Evolutionary conservation across 148 eudicot genomes (phyloP).

Genomic region (Pouteria glomerata): DNA sequence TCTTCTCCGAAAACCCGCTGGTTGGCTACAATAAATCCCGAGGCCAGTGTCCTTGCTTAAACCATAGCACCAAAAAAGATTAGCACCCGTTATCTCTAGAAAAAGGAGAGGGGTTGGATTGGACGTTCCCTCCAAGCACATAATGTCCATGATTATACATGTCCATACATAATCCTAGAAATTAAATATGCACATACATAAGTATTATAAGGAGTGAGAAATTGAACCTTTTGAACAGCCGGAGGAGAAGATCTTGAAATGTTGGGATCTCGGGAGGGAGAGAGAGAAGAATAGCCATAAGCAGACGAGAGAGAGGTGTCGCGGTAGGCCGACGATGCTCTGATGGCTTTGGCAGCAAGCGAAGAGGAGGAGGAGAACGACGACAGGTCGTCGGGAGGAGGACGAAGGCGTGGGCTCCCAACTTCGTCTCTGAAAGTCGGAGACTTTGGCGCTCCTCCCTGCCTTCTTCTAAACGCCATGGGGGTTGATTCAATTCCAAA

Average conservation of each 20-base stretch:
- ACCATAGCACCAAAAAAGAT: no score
- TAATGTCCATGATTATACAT: no score
- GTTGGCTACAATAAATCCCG: no score
- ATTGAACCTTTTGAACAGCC: constrained; percentile 17
- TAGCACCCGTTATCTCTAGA: no score
- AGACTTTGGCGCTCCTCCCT: constrained; percentile 11
- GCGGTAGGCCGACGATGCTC: constrained; percentile 37
- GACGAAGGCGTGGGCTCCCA: constrained; percentile 12
- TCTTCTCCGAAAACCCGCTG: no score
- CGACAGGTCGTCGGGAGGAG: constrained; percentile 18
- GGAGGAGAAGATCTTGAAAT: constrained; percentile 10
- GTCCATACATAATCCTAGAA: no score
- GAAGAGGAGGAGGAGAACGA: constrained; percentile 30
- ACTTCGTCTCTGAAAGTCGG: constrained; percentile 10
- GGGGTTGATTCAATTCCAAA: neutral
- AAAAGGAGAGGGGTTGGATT: no score
- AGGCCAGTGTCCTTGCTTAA: no score
- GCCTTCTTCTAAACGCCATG: constrained; percentile 40
- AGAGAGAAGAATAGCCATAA: constrained; percentile 25
- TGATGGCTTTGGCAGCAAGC: constrained; percentile 42
- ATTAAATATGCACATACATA: no score
- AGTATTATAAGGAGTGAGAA: neutral
- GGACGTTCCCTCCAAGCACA: no score
- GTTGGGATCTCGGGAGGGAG: constrained; percentile 20
- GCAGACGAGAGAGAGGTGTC: constrained; percentile 45